Evolutionary conservation across 768 basidiomycete species (phyloP), one percentile per base, ranked within the genome.

Genomic region (Pseudohyphozyma bogoriensis): DNA sequence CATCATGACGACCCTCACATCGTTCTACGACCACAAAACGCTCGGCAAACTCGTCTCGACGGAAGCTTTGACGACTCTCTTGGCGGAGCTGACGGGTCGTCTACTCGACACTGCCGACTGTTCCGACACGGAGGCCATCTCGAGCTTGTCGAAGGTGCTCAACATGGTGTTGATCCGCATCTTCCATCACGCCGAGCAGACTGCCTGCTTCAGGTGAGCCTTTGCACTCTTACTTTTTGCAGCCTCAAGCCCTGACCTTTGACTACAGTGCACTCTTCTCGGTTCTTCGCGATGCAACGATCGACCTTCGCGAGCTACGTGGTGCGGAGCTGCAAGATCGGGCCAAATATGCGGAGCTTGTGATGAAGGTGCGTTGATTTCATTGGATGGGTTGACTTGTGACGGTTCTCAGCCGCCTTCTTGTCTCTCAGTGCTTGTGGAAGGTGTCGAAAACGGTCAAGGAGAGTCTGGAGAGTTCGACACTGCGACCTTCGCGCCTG

Each of bases 141-240:
- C 91, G 71, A 95, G 97, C 71, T 71, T 97, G 59, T 91, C 90
- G 8, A 83, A 88, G 52, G 97, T 95, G 74, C 92, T 99, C 76
- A 99, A 99, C 74, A 92, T 96, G 88, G 91, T 97, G 59, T 86
- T 97, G 63, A 77, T 99, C 59, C 85, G 92, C 35, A 73, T 95
- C 56, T 93, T 99, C 76, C 86, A 89, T 36, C 89, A 13, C 56
- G 86, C 87, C 20, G 79, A 89, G 65, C 80, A 87, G 59, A 90
- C 90, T 81, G 85, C 89, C 0, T 85, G 92, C 56, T 93, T 93
- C 76, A 80, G 87, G 91, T 91, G 55, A 70, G 85, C 67, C 47
- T 24, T 37, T 28, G 24, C 42, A 13, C 16, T 42, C 3, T 12
- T 31, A 68, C 24, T 29, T 47, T 58, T 31, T 20, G 12, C 26